Evolutionary conservation across 768 basidiomycete species (phyloP), one percentile per base, ranked within the genome.

Genomic region (Coprinopsis sp.): DNA sequence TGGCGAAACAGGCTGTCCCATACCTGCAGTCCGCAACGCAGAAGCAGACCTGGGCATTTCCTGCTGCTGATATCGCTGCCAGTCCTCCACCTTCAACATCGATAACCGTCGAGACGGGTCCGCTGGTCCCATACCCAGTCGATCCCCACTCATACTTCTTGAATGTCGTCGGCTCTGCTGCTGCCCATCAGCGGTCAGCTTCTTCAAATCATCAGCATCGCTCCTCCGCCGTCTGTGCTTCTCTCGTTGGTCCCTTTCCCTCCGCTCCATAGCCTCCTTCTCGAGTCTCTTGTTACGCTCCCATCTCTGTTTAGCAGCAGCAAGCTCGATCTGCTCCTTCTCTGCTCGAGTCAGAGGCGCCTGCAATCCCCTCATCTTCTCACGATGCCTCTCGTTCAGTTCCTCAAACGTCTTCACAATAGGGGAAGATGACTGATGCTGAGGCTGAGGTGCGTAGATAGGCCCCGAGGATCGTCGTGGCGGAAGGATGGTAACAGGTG

Each of bases 321-420:
- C 77, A 14, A 93, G 54, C 23, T 87, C 78, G 1, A 85, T 88
- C 51, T 84, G 77, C 58, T 92, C 87, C 58, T 78, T 80, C 66
- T 84, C 81, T 2, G 84, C 83, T 54, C 79, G 76, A n/a, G 87
- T 92, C 25, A 96, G 66, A 4, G 92, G 92, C 30, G 74, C 81
- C 66, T 96, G 92, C 52, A 96, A 61, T 57, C 82, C 81, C 27
- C 76, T 77, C 70, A 96, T 77, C 66, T 90, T 88, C 66, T 87
- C 82, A 39, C 87, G 78, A 56, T 95, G 92, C 14, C 91, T 74
- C 54, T 91, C 88, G 37, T 80, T 82, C 25, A 95, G 72, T 60
- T 95, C 91, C 63, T 94, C 92, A 60, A 87, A 90, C 2, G 91
- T 91, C 48, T 81, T 78, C 22, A 84, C 78, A n/a, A 83, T 77